Evolutionary conservation across 257 asterid genomes (phyloP).

Genomic region (Handroanthus guayacan): DNA sequence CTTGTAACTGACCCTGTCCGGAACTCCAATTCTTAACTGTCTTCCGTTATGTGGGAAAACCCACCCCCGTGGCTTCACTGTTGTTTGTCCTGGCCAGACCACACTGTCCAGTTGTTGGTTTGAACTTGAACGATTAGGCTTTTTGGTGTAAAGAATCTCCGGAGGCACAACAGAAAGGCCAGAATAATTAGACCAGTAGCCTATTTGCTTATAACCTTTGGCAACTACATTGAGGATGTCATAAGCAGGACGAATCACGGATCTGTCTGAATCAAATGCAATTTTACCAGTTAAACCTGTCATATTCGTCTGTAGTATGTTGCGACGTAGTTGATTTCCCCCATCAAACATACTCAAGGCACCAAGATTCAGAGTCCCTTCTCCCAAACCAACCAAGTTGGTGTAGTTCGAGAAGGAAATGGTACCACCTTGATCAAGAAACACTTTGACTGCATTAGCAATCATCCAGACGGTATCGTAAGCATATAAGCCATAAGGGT

Average conservation of each 20-base stretch:
- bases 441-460: conserved; percentile 64
- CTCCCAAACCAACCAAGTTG: conserved; percentile 40
- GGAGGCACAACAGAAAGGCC: conserved; percentile 79
- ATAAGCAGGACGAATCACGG: conserved; percentile 61
- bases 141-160: conserved; percentile 57
- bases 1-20: conserved; percentile 66
- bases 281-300: conserved; percentile 73
- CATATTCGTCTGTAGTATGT: conserved; percentile 61
- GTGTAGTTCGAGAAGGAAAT: conserved; percentile 68
- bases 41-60: conserved; percentile 70
- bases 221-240: conserved; percentile 75
- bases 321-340: conserved; percentile 56
- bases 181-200: conserved; percentile 85
- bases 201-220: conserved; percentile 59
- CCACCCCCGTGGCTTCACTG: conserved; percentile 81
- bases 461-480: conserved; percentile 85
- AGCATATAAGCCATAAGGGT: conserved; percentile 70
- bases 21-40: conserved; percentile 74
- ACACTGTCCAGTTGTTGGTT: conserved; percentile 54
- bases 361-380: conserved; percentile 58
- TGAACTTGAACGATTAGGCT: conserved; percentile 63
- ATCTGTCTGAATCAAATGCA: conserved; percentile 56
- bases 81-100: conserved; percentile 77
- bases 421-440: conserved; percentile 61
- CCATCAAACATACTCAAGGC: conserved; percentile 70